Evolutionary conservation across 176 grass and related monocot species (phyloP).

Genomic region (Lolium perenne): DNA sequence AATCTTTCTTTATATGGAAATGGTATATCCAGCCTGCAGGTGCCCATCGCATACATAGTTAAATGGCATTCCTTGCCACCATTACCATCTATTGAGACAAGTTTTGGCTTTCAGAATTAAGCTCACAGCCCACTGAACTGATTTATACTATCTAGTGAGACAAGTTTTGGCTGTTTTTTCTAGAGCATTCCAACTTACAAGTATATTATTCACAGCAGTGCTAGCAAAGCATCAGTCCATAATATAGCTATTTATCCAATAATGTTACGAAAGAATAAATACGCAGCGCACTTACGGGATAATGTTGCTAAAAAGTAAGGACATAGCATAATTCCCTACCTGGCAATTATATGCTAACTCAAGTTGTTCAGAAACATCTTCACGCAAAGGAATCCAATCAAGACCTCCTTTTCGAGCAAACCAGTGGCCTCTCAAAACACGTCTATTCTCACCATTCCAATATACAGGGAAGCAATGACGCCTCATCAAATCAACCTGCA

Average conservation of each 20-base stretch:
- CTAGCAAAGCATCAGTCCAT: background rate
- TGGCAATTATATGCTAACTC: slow-evolving; percentile 80
- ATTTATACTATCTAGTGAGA: background rate
- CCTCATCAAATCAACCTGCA: slow-evolving; percentile 87
- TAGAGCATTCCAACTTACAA: slow-evolving; percentile 4
- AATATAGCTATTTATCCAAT: background rate
- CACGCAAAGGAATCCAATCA: slow-evolving; percentile 95
- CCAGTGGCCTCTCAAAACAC: slow-evolving; percentile 94
- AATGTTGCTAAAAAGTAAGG: slow-evolving; percentile 7
- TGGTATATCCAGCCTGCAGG: slow-evolving; percentile 7
- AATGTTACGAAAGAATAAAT: slow-evolving; percentile 9
- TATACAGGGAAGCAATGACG: slow-evolving; percentile 99
- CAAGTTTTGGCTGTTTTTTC: slow-evolving; percentile 31
- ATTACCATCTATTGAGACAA: background rate
- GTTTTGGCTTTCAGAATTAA: background rate
- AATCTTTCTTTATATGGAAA: background rate
- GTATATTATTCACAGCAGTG: background rate
- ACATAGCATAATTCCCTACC: slow-evolving; percentile 51
- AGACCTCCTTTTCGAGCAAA: slow-evolving; percentile 85
- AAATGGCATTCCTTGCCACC: slow-evolving; percentile 16
- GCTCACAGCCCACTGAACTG: background rate
- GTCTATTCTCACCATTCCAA: slow-evolving; percentile 97
- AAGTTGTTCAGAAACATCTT: slow-evolving; percentile 94
- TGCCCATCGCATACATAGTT: background rate
- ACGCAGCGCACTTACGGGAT: background rate